Evolutionary conservation across 2,329 filamentous ascomycete genomes (phyloP).

Genomic region (Rhynchosporium graminicola): DNA sequence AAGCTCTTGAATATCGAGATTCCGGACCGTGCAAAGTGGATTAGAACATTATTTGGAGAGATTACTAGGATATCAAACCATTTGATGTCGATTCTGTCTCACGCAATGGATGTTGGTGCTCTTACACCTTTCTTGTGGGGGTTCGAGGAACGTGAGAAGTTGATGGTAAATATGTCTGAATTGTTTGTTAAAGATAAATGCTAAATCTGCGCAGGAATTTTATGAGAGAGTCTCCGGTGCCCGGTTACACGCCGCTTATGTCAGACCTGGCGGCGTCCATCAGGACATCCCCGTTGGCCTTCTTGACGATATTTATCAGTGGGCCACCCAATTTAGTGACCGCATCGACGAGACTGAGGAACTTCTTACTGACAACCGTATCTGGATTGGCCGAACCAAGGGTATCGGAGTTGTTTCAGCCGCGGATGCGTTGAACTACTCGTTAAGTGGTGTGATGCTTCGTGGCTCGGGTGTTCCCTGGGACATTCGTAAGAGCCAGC

Average conservation of each 20-base stretch:
- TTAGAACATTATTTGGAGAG: slow-evolving; percentile 92
- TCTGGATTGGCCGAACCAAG: slow-evolving; percentile 94
- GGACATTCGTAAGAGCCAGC: slow-evolving; percentile 95
- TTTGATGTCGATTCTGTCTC: slow-evolving; percentile 94
- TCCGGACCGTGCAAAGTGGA: slow-evolving; percentile 93
- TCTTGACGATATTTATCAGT: slow-evolving; percentile 98
- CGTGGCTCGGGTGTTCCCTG: slow-evolving; percentile 94
- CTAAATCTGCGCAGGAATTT: slow-evolving; percentile 72
- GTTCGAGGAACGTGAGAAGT: slow-evolving; percentile 98
- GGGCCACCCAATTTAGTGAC: slow-evolving; percentile 98
- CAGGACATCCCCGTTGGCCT: slow-evolving; percentile 93
- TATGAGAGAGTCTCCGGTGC: slow-evolving; percentile 99
- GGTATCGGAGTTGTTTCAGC: slow-evolving; percentile 90
- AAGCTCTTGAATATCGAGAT: slow-evolving; percentile 98
- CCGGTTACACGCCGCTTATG: slow-evolving; percentile 94
- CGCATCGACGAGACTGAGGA: slow-evolving; percentile 99
- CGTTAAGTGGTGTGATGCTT: slow-evolving; percentile 96
- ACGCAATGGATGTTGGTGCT: slow-evolving; percentile 98
- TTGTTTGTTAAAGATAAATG: slow-evolving; percentile 24
- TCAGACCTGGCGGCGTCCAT: slow-evolving; percentile 93
- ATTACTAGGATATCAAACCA: slow-evolving; percentile 95
- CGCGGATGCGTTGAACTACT: slow-evolving; percentile 93
- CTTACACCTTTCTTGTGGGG: slow-evolving; percentile 98
- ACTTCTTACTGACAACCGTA: slow-evolving; percentile 97
- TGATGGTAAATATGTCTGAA: slow-evolving; percentile 70